A percentile compares a stretch with the other conserved stretches of the same genome.
phyloP scores from a whole-genome alignment of 768 basidiomycete genomes.

The Candolleomyces efflorescens region DNA sequence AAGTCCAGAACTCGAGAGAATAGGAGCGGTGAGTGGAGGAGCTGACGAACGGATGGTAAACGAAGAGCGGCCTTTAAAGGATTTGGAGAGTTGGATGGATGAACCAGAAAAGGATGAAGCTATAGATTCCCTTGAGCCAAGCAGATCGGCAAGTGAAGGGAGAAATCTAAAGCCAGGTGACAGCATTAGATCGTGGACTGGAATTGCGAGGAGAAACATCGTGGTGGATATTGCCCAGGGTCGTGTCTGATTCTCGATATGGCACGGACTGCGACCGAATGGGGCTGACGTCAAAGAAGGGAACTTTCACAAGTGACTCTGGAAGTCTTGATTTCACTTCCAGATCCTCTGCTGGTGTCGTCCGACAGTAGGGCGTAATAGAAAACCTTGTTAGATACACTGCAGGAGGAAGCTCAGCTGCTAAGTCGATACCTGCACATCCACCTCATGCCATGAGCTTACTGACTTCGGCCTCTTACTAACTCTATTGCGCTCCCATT shows the following conservation, averaged over 20 bases:
- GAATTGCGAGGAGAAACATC: conserved; percentile 12
- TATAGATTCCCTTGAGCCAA: conserved; percentile 31
- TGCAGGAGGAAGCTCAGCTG: conserved; percentile 4
- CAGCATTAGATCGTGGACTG: conserved; percentile 15
- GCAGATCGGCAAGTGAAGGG: conserved; percentile 35
- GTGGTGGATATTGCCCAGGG: conserved; percentile 15
- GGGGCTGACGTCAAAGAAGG: conserved; percentile 1
- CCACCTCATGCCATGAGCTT: conserved; percentile 1
- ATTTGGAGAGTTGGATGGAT: conserved; percentile 18
- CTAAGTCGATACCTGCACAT: not conserved
- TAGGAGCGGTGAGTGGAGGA: conserved; percentile 19
- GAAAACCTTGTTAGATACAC: conserved; percentile 3
- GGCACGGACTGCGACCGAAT: conserved; percentile 7
- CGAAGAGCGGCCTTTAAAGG: conserved; percentile 27
- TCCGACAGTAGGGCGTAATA: conserved; percentile 12
- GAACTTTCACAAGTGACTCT: conserved; percentile 2
- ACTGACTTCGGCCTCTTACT: conserved; percentile 1
- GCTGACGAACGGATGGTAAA: conserved; percentile 11
- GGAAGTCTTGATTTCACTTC: conserved; percentile 10
- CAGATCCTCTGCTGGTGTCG: conserved; percentile 9
- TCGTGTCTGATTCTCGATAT: conserved; percentile 16
- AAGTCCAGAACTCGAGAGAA: conserved; percentile 1
- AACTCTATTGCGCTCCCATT: not conserved
- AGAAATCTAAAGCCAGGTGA: conserved; percentile 15
- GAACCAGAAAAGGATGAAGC: conserved; percentile 26